Evolutionary conservation across 257 asterid genomes (phyloP).

Genomic region (Nyctanthes arbortristis): DNA sequence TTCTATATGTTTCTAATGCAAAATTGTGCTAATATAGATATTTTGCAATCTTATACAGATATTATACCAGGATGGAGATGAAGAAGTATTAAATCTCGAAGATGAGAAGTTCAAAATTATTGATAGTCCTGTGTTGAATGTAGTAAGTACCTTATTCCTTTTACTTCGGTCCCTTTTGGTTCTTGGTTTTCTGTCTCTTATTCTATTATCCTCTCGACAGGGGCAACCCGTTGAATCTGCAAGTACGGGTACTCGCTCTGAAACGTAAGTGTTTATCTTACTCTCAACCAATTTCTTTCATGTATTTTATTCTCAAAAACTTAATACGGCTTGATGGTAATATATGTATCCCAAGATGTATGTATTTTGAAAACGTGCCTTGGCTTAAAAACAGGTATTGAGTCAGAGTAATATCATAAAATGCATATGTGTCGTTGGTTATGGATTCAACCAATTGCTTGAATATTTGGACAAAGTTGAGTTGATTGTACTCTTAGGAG

Average conservation of each 20-base stretch:
- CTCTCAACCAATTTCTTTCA: neutral
- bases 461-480: neutral
- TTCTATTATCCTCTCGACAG: conserved; percentile 37
- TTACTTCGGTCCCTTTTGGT: conserved; percentile 15
- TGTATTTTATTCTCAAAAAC: neutral
- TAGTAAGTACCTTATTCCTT: conserved; percentile 42
- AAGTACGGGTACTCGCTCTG: conserved; percentile 61
- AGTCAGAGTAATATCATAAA: neutral
- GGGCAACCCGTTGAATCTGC: conserved; percentile 55
- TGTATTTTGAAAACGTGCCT: no score
- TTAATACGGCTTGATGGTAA: neutral
- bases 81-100: conserved; percentile 62
- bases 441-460: neutral
- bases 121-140: conserved; percentile 42
- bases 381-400: neutral
- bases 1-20: conserved; percentile 23
- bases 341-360: neutral
- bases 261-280: conserved; percentile 47
- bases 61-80: conserved; percentile 74
- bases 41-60: conserved; percentile 49
- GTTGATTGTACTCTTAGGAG: neutral
- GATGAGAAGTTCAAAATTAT: conserved; percentile 60
- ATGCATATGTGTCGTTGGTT: neutral
- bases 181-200: neutral
- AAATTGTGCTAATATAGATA: conserved; percentile 12